Evolutionary conservation across 176 grass and related monocot genomes (phyloP).

Genomic region (Carex scoparia): DNA sequence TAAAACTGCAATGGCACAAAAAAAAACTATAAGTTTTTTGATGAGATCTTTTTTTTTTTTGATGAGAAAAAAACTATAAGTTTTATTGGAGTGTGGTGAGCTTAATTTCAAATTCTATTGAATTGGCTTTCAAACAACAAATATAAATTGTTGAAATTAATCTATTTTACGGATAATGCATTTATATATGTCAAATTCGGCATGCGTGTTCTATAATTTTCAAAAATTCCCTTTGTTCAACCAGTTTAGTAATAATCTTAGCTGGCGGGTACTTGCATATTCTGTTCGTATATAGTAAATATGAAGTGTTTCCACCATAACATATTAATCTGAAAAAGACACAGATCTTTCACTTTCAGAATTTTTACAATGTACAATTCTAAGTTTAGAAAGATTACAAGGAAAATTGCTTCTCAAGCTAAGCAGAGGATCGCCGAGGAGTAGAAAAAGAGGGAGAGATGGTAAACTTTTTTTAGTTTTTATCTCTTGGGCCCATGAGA

Average conservation of each 20-base stretch:
- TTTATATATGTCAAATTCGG: not conserved
- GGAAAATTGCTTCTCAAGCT: not conserved
- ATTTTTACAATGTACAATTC: not conserved
- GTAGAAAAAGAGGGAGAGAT: conserved; percentile 43
- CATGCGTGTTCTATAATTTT: not conserved
- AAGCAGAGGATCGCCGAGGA: conserved; percentile 25
- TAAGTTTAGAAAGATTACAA: not conserved
- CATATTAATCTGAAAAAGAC: too few species aligned
- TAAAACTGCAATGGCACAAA: conserved; percentile 39
- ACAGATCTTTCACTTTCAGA: too few species aligned
- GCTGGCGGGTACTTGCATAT: too few species aligned
- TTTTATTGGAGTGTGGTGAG: not conserved
- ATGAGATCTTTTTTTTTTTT: too few species aligned
- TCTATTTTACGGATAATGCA: not conserved
- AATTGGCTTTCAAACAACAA: not conserved
- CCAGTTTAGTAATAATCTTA: not conserved
- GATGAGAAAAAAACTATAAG: not conserved
- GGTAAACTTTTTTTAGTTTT: conserved; percentile 6
- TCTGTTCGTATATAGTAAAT: too few species aligned
- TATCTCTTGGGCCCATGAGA: conserved; percentile 39
- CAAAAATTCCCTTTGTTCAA: not conserved
- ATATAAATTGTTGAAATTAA: not conserved
- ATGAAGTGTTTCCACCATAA: too few species aligned
- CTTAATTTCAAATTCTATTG: not conserved
- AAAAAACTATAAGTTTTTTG: not conserved